Conservation (phyloP, 768 basidiomycete genomes). For the Candolleomyces eurysporus region DNA sequence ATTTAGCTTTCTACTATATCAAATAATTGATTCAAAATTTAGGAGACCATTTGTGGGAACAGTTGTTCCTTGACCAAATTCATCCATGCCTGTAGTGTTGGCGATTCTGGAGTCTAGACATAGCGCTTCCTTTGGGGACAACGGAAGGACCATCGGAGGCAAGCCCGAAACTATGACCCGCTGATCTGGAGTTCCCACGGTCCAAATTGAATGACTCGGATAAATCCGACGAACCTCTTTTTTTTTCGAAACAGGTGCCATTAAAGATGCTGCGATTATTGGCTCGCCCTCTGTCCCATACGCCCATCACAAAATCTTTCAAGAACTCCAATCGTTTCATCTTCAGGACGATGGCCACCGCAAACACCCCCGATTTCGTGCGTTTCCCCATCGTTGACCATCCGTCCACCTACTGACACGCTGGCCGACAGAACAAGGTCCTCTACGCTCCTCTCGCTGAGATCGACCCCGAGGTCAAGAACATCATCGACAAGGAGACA, state of each 20-base stretch:
- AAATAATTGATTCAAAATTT: too few relatives aligned
- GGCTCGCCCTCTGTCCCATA: slow-evolving; percentile 30
- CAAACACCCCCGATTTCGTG: slow-evolving; percentile 61
- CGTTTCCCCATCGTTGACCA: slow-evolving; percentile 21
- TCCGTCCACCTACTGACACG: slow-evolving; percentile 5
- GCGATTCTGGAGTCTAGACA: neutral
- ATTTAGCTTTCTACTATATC: too few relatives aligned
- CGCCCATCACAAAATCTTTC: slow-evolving; percentile 29
- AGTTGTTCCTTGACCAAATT: too few relatives aligned
- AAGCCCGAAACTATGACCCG: neutral
- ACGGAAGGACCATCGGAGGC: neutral
- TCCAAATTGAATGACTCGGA: slow-evolving; percentile 18
- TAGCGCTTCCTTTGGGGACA: neutral
- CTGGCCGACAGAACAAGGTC: slow-evolving; percentile 71
- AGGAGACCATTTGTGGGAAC: too few relatives aligned
- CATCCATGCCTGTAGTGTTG: too few relatives aligned
- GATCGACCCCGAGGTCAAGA: slow-evolving; percentile 92
- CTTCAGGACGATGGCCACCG: slow-evolving; percentile 57
- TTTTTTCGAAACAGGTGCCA: slow-evolving; percentile 14
- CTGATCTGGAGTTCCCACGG: neutral
- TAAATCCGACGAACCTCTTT: slow-evolving; percentile 21
- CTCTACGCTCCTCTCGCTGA: slow-evolving; percentile 87
- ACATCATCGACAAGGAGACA: slow-evolving; percentile 98
- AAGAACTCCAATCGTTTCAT: slow-evolving; percentile 21
- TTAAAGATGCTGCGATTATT: slow-evolving; percentile 39